Percentiles rank a stretch among this genome's conserved stretches.
These are phyloP conservation scores for Ustilago xerochloae DNA, from an alignment of 1,284 basidiomycete species.

Conservation along the genomic window DNA sequence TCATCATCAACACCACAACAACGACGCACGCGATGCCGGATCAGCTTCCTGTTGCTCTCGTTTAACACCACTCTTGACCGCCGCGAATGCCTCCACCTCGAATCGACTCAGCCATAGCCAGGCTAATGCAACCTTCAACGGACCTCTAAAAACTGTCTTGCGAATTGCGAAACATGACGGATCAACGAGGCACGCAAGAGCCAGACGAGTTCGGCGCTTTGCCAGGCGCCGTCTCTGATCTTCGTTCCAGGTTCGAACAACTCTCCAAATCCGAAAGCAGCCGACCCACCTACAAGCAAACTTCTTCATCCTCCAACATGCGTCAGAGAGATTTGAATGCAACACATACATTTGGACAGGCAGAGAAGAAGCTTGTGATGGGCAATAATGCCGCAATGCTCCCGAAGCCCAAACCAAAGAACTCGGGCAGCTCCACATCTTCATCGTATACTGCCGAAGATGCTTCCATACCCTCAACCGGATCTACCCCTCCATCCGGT, in stretches of 20 bases:
- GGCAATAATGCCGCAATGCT: background rate
- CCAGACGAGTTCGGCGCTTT: constrained; percentile 50
- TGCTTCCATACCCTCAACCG: background rate
- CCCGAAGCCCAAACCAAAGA: constrained; percentile 16
- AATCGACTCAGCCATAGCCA: background rate
- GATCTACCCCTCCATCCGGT: background rate
- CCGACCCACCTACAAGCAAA: constrained; percentile 13
- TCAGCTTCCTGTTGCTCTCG: no score
- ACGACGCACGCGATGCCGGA: no score
- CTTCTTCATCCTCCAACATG: constrained; percentile 1
- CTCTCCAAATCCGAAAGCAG: constrained; percentile 46
- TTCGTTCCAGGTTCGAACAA: constrained; percentile 50
- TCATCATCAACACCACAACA: no score
- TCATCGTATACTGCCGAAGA: constrained; percentile 10
- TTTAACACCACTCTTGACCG: background rate
- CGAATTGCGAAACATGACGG: constrained; percentile 17
- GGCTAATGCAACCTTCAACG: background rate
- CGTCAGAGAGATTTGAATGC: constrained; percentile 27
- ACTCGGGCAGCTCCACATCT: background rate
- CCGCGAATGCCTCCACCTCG: background rate
- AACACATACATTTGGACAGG: constrained; percentile 39
- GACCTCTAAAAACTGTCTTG: background rate
- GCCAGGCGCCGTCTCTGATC: constrained; percentile 40
- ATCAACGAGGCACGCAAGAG: constrained; percentile 24
- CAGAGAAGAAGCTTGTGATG: constrained; percentile 39